A percentile compares a stretch with the other conserved stretches of the same genome.
Conservation (phyloP, 2,329 filamentous ascomycete genomes). For the Colletotrichum abscissum region DNA sequence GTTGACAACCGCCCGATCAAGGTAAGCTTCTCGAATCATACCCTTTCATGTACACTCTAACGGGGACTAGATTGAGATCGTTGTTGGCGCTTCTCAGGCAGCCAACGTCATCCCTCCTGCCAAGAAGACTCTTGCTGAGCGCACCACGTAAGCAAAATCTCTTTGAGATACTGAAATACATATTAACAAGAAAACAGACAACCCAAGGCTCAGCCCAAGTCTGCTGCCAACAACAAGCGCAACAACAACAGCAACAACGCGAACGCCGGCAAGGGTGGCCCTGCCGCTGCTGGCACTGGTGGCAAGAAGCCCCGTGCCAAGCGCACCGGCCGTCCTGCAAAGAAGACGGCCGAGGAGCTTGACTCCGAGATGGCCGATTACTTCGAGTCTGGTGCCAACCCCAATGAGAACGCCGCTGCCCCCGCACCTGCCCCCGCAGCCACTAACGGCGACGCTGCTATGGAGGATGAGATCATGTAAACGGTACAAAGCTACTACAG, state of each 20-base stretch:
- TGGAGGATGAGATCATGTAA: constrained; percentile 74
- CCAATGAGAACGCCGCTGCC: constrained; percentile 57
- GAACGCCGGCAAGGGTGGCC: constrained; percentile 54
- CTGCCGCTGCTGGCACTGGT: constrained; percentile 55
- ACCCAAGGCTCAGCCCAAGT: constrained; percentile 82
- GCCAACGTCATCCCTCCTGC: constrained; percentile 73
- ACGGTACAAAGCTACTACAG: background rate
- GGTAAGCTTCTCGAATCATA: constrained; percentile 60
- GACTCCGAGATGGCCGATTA: constrained; percentile 99
- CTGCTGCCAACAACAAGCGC: constrained; percentile 80
- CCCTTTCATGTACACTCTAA: constrained; percentile 36
- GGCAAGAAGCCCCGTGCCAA: constrained; percentile 64
- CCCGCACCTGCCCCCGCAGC: constrained; percentile 59
- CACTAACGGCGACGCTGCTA: constrained; percentile 66
- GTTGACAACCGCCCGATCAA: constrained; percentile 93
- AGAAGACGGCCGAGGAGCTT: constrained; percentile 96
- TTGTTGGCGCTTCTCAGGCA: constrained; percentile 81
- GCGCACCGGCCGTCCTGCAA: constrained; percentile 72
- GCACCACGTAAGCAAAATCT: constrained; percentile 69
- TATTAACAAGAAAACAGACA: constrained; percentile 53
- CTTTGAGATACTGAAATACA: constrained; percentile 34
- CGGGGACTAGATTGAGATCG: constrained; percentile 80
- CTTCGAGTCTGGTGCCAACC: constrained; percentile 67
- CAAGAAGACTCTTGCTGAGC: constrained; percentile 82
- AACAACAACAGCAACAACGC: constrained; percentile 59